Percentiles rank a stretch among this genome's conserved stretches.
Evolutionary conservation across 163 green algal species (phyloP).

Genomic region (Coccomyxa subellipsoidea): DNA sequence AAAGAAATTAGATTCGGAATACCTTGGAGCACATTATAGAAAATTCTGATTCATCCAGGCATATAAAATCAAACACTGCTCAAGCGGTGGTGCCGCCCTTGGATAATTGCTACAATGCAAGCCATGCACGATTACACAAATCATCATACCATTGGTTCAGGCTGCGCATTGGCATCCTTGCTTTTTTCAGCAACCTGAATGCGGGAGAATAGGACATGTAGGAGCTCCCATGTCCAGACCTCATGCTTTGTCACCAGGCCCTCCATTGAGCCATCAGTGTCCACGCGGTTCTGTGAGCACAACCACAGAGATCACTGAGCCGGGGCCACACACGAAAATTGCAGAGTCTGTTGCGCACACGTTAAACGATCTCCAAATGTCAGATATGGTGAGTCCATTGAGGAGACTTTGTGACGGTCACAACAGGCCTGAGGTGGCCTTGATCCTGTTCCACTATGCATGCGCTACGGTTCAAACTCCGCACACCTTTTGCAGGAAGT

Average conservation of each 20-base stretch:
- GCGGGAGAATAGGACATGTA: conserved; percentile 43
- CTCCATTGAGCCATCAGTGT: neutral
- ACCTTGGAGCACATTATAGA: too few species aligned
- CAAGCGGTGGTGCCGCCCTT: too few species aligned
- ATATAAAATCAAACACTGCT: too few species aligned
- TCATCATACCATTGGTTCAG: neutral
- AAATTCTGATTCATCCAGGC: too few species aligned
- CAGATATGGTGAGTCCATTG: too few species aligned
- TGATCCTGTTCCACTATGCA: neutral
- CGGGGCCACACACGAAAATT: neutral
- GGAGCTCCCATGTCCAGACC: conserved; percentile 45
- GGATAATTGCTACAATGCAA: too few species aligned
- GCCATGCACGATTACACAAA: too few species aligned
- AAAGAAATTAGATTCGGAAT: too few species aligned
- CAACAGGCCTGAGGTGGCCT: too few species aligned
- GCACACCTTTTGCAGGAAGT: neutral
- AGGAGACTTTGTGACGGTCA: too few species aligned
- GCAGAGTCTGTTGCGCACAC: neutral
- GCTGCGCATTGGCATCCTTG: neutral
- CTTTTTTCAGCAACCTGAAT: conserved; percentile 10
- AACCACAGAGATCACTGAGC: neutral
- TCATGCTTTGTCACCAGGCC: conserved; percentile 25
- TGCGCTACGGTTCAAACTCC: neutral
- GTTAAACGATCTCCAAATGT: too few species aligned
- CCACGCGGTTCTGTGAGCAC: neutral